These are phyloP conservation scores for Ophiostoma himal-ulmi DNA, from an alignment of 2,329 filamentous ascomycete species.

Conservation along the genomic window DNA sequence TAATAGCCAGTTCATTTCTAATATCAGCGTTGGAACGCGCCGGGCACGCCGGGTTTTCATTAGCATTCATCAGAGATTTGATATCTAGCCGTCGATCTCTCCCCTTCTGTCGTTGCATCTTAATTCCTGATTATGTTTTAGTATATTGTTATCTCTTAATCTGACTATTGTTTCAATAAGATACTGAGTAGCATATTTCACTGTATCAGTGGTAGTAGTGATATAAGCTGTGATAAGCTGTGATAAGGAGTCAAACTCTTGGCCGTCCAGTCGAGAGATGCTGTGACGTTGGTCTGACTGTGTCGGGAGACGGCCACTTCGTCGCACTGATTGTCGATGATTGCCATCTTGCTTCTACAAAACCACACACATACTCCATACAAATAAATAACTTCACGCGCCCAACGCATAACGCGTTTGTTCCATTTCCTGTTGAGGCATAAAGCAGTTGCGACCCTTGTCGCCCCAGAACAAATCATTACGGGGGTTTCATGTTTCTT, in stretches of 20 bases:
- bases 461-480: slow-evolving; percentile 14
- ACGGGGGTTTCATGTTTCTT: slow-evolving; percentile 18
- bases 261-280: not conserved
- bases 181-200: not conserved
- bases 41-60: not conserved
- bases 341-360: not conserved
- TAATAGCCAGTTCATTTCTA: not conserved
- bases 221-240: not conserved
- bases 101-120: not conserved
- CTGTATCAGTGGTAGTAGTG: not conserved
- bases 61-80: not conserved
- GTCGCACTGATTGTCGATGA: not conserved
- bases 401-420: slow-evolving; percentile 7
- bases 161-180: not conserved
- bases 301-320: not conserved
- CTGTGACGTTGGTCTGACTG: not conserved
- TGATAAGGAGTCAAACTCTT: not conserved
- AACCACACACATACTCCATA: not conserved
- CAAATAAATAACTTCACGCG: not conserved
- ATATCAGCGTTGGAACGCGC: slow-evolving; percentile 6
- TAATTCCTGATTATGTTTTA: not conserved
- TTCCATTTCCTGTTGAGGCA: slow-evolving; percentile 10
- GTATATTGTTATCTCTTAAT: not conserved
- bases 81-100: not conserved
- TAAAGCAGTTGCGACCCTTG: not conserved